Evolutionary conservation across 371 early-diverging fungal species (phyloP).

Genomic region (Rhizopus delemar): DNA sequence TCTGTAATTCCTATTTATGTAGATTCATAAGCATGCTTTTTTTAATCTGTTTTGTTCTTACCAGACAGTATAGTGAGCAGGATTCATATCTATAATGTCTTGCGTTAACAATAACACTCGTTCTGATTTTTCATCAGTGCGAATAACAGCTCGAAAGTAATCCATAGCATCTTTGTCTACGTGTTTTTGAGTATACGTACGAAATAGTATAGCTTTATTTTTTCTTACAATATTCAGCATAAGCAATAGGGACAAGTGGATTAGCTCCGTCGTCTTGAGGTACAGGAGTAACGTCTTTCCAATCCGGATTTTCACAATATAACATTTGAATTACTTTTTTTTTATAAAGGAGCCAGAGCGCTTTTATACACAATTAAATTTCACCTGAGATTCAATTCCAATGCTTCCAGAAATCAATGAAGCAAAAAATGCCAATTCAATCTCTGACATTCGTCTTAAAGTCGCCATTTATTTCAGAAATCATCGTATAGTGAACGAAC

Average conservation of each 20-base stretch:
- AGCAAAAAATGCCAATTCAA: too few relatives aligned
- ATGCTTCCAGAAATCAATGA: too few relatives aligned
- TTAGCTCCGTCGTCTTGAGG: conserved; percentile 87
- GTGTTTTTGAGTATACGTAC: not conserved
- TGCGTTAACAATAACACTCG: conserved; percentile 82
- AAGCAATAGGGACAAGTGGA: conserved; percentile 89
- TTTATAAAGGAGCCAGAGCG: not conserved
- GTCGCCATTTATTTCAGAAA: too few relatives aligned
- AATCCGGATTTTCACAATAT: conserved; percentile 53
- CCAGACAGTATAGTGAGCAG: conserved; percentile 96
- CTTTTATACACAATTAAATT: too few relatives aligned
- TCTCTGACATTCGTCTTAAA: too few relatives aligned
- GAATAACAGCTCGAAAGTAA: conserved; percentile 83
- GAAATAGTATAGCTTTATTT: not conserved
- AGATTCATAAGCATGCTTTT: not conserved
- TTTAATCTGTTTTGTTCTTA: conserved; percentile 26
- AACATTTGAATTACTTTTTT: conserved; percentile 9
- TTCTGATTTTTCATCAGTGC: conserved; percentile 68
- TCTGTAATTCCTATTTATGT: conserved; percentile 77
- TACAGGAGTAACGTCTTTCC: conserved; percentile 84
- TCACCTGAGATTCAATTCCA: too few relatives aligned
- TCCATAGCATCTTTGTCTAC: conserved; percentile 82
- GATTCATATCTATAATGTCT: conserved; percentile 80
- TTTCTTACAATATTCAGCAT: conserved; percentile 75
- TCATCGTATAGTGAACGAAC: too few relatives aligned